Base-by-base conservation (phyloP, 345 rosid species). In the Eucalyptus sp. region DNA sequence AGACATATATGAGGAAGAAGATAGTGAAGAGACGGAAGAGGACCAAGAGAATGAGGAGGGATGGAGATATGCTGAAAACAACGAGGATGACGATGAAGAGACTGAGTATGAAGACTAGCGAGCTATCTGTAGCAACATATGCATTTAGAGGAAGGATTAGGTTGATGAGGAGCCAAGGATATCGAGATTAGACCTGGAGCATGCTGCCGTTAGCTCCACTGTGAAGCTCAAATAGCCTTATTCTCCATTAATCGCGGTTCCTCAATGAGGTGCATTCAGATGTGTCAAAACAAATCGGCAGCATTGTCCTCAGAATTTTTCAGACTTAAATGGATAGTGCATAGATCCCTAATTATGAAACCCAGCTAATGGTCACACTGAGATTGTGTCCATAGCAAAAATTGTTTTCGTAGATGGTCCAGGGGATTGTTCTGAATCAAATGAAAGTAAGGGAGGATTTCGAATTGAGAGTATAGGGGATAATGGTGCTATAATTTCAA, bases 21-120 rank as follows among this genome's bases (percentile, higher is more conserved):
- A 97, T 80, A 93, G 97, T 37, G 97, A 96, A 90, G 99, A 97
- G 90, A 96, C 99, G 0, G 98, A 96, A 92, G 97, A 96, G 92
- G 98, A 98, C 89, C 93, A 95, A 46, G 98, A 97, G 50, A 95
- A 96, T 86, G 92, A 92, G 56, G 99, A 96, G 44, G 97, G 99
- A 56, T 98, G 96, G 97, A 94, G 96, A 87, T 95, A 93, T 88
- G 94, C 94, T 3, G 95, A 93, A 66, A 94, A 94, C 68, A 60
- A 60, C 6, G 97, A 95, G 10, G 98, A 96, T 1, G 97, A 97
- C 24, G 98, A 98, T 22, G 99, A 98, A 91, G 99, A 98, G 93
- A 98, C 99, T 0, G 98, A 97, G 89, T 90, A 98, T 86, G 99
- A 97, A 93, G 99, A 97, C 88, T 97, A 94, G 93, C 64, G 24